Conservation (phyloP, 306 rosid species). For the Luffa acutangula region DNA sequence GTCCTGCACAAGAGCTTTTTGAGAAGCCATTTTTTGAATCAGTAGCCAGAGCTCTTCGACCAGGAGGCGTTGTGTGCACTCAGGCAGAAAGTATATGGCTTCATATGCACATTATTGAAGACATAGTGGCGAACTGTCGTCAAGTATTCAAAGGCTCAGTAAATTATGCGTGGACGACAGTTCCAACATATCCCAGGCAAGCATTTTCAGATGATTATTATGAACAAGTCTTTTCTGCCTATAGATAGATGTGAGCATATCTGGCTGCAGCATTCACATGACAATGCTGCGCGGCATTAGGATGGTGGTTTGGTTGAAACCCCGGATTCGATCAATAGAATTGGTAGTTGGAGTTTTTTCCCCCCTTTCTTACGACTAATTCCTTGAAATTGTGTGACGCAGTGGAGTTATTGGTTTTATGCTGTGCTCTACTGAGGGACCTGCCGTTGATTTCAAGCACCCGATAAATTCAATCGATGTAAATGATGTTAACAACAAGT, state of each 20-base stretch:
- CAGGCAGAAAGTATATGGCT: slow-evolving; percentile 99
- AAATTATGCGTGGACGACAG: slow-evolving; percentile 95
- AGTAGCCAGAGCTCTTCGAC: slow-evolving; percentile 80
- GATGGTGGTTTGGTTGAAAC: background rate
- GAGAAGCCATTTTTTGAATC: slow-evolving; percentile 77
- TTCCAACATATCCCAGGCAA: slow-evolving; percentile 94
- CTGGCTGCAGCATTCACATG: background rate
- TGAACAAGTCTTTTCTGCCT: background rate
- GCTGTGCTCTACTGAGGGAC: slow-evolving; percentile 96
- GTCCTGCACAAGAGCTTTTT: slow-evolving; percentile 97
- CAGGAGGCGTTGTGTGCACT: slow-evolving; percentile 92
- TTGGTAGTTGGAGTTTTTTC: slow-evolving; percentile 1
- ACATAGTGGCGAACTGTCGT: slow-evolving; percentile 67
- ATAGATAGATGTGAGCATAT: background rate
- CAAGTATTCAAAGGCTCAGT: slow-evolving; percentile 93
- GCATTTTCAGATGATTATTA: too few relatives aligned
- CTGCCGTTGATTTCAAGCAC: slow-evolving; percentile 79
- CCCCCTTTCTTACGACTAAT: background rate
- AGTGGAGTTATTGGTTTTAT: slow-evolving; percentile 98
- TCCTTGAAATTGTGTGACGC: slow-evolving; percentile 12
- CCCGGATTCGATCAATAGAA: background rate
- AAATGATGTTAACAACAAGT: slow-evolving; percentile 22
- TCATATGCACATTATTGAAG: slow-evolving; percentile 87
- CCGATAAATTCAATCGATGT: slow-evolving; percentile 63
- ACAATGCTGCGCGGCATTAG: background rate